These are phyloP conservation scores for Carallia pectinifolia DNA, from an alignment of 345 rosid genomes.

Conservation along the genomic window DNA sequence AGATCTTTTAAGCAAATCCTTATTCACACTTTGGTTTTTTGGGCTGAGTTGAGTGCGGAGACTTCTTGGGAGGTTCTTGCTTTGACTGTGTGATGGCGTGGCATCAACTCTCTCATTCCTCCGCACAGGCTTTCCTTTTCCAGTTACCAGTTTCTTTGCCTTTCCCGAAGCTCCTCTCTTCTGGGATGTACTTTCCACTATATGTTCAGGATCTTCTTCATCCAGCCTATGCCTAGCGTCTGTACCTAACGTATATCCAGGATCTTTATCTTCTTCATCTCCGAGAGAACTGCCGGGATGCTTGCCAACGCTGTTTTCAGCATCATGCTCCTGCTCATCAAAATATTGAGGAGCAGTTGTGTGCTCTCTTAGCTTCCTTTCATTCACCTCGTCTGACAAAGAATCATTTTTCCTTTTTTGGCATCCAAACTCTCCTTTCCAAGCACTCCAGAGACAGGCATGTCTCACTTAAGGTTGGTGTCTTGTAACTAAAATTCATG, in stretches of 20 bases:
- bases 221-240: background rate
- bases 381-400: slow-evolving; percentile 12
- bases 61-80: slow-evolving; percentile 52
- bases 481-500: no score
- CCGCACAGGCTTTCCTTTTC: slow-evolving; percentile 33
- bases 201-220: slow-evolving; percentile 22
- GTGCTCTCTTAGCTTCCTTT: slow-evolving; percentile 34
- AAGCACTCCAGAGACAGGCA: no score
- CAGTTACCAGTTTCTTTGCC: slow-evolving; percentile 30
- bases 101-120: slow-evolving; percentile 40
- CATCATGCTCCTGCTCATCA: slow-evolving; percentile 43
- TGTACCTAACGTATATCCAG: slow-evolving; percentile 13
- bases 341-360: slow-evolving; percentile 21
- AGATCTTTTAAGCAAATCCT: slow-evolving; percentile 50
- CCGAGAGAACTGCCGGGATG: slow-evolving; percentile 23
- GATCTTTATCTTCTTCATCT: slow-evolving; percentile 28
- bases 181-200: slow-evolving; percentile 23
- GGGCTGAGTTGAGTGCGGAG: slow-evolving; percentile 69
- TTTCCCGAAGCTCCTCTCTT: slow-evolving; percentile 35
- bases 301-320: slow-evolving; percentile 27
- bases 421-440: slow-evolving; percentile 16
- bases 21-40: slow-evolving; percentile 45
- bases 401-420: slow-evolving; percentile 24
- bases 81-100: slow-evolving; percentile 33
- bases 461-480: no score